Conservation (phyloP, 148 eudicot species). For the Beta vulgaris region DNA sequence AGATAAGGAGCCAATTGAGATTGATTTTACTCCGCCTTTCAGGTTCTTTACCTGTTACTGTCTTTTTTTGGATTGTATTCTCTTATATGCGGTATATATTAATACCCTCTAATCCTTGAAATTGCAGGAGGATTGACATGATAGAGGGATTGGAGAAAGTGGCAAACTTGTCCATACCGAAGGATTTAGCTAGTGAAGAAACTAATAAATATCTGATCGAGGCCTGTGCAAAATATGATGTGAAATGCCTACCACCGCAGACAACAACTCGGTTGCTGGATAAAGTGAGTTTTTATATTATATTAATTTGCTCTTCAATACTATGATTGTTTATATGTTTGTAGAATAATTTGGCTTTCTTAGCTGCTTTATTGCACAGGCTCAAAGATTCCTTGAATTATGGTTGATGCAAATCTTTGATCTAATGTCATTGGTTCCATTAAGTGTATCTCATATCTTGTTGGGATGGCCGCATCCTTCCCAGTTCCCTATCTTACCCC, state of each 20-base stretch:
- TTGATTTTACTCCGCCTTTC: slow-evolving; percentile 98
- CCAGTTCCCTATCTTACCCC: not conserved
- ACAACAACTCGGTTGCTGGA: slow-evolving; percentile 85
- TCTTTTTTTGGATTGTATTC: not conserved
- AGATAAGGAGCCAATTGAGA: slow-evolving; percentile 78
- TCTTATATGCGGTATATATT: not conserved
- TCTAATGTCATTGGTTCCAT: not conserved
- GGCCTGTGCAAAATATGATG: slow-evolving; percentile 67
- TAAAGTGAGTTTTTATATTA: slow-evolving; percentile 49
- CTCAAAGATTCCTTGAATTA: not conserved
- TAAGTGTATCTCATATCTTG: not conserved
- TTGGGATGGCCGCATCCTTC: too few relatives aligned
- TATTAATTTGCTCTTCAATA: too few relatives aligned
- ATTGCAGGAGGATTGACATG: slow-evolving; percentile 85
- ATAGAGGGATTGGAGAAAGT: slow-evolving; percentile 78
- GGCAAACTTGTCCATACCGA: slow-evolving; percentile 79
- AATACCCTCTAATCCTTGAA: slow-evolving; percentile 1
- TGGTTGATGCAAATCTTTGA: not conserved
- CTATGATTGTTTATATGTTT: not conserved
- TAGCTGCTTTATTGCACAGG: not conserved
- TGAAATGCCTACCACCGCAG: slow-evolving; percentile 90
- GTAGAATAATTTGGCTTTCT: not conserved
- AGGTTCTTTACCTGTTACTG: slow-evolving; percentile 38
- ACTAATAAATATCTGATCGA: slow-evolving; percentile 63
- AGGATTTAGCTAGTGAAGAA: slow-evolving; percentile 72